Conservation (phyloP, 2,329 filamentous ascomycete genomes). For the Aspergillus alliaceus region DNA sequence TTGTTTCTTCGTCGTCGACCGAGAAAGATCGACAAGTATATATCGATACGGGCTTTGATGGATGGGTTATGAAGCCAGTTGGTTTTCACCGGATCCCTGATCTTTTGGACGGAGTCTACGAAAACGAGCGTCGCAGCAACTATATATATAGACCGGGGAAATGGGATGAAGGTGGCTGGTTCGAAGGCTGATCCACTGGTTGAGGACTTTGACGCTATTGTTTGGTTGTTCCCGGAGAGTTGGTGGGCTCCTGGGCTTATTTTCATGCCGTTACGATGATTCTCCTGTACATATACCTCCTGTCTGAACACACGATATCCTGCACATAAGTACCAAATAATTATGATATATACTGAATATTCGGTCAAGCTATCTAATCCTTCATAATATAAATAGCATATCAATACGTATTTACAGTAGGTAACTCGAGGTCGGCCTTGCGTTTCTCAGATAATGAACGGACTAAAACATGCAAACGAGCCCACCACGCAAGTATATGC, state of each 20-base stretch:
- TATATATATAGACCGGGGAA: conserved; percentile 69
- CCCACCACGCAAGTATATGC: background rate
- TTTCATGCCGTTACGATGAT: conserved; percentile 9
- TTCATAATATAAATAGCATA: background rate
- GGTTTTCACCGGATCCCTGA: conserved; percentile 72
- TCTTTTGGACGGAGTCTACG: conserved; percentile 68
- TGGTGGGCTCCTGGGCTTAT: background rate
- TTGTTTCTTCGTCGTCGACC: conserved; percentile 78
- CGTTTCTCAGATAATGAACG: background rate
- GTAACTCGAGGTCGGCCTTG: background rate
- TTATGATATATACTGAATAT: background rate
- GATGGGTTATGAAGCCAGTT: conserved; percentile 86
- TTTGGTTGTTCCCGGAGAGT: background rate
- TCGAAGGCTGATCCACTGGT: conserved; percentile 42
- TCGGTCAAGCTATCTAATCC: background rate
- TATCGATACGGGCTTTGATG: conserved; percentile 77
- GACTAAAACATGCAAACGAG: background rate
- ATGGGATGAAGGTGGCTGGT: conserved; percentile 90
- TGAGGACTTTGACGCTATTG: conserved; percentile 7
- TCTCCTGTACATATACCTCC: background rate
- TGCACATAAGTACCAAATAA: background rate
- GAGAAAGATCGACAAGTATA: conserved; percentile 70
- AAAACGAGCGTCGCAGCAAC: conserved; percentile 57
- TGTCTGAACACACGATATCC: background rate
- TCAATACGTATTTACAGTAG: background rate